Evolutionary conservation across 306 rosid genomes (phyloP).

Genomic region (Medicago arabica): DNA sequence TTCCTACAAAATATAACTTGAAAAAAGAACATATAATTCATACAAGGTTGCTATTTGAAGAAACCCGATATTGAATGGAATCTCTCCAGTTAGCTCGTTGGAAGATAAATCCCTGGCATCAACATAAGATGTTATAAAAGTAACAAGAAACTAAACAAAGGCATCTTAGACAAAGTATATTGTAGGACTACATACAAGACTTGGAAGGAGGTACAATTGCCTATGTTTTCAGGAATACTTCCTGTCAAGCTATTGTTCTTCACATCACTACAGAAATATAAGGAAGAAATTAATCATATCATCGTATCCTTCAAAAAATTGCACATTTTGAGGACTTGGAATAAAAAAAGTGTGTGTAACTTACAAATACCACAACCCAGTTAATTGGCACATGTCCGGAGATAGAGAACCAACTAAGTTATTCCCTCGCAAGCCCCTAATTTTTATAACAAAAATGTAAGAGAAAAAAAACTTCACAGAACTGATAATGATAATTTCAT

Average conservation of each 20-base stretch:
- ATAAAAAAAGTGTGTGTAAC: conserved; percentile 45
- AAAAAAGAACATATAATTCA: conserved; percentile 31
- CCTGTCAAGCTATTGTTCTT: conserved; percentile 94
- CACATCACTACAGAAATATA: conserved; percentile 72
- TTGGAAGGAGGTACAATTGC: conserved; percentile 97
- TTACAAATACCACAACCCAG: conserved; percentile 99
- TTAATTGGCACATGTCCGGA: conserved; percentile 93
- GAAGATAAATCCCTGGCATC: conserved; percentile 80
- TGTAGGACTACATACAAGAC: conserved; percentile 82
- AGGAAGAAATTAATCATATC: not conserved
- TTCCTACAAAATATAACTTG: not conserved
- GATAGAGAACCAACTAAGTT: conserved; percentile 85
- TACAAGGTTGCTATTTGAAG: conserved; percentile 92
- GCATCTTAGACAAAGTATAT: too few species aligned
- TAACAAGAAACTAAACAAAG: conserved; percentile 1
- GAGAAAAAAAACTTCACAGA: not conserved
- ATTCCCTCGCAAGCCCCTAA: conserved; percentile 93
- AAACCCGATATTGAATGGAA: conserved; percentile 90
- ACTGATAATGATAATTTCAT: not conserved
- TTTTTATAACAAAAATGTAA: not conserved
- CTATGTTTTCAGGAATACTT: conserved; percentile 80
- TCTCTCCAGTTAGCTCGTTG: conserved; percentile 79
- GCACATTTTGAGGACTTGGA: not conserved
- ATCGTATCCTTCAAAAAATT: not conserved
- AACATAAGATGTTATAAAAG: conserved; percentile 23